Base-by-base conservation (phyloP, 2,329 filamentous ascomycete species). In the Sarocladium kiliense region DNA sequence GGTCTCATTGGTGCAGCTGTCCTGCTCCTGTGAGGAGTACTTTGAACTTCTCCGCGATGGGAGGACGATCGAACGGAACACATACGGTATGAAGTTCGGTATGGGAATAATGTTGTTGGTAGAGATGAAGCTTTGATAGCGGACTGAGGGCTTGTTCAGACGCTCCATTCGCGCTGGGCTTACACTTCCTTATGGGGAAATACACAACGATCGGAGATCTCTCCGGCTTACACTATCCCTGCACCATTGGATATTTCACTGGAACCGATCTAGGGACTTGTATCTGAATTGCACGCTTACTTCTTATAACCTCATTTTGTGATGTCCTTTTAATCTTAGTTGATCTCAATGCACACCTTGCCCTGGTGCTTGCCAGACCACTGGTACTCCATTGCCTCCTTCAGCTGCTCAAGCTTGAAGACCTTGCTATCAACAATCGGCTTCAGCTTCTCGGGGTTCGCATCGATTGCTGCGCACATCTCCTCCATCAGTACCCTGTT, bases 401-500 rank as follows among this genome's bases (percentile, higher is more conserved):
- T 74, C 2, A 70, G 45, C 56, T 78, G 63, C 18, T 77, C 75
- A 32, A 81, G 61, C 11, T 58, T 65, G 57, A 81, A 81, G 23
- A 68, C 55, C 58, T 71, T 73, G 37, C 65, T 61, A 62, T 81
- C 77, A 30, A 82, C 63, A 2, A 80, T 69, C 2, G 78, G 77
- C n/a, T 63, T 62, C 45, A 72, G 64, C 27, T 73, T 74, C 23
- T 71, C 66, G 3, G 75, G 73, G 49, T 71, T 70, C 19, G 68
- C 74, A 59, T 80, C 77, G 55, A 81, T 71, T 16, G 76, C 76
- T 1, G 68, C 65, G 58, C 72, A 73, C 74, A 81, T 77, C 10
- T 79, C 77, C 64, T 80, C 76, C 66, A 81, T 74, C 67, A 77
- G 73, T 2, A 64, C 42, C 16, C 76, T 65, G 61, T 58, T 77